A percentile compares a stretch with the other conserved stretches of the same genome.
These are phyloP conservation scores for Leishmania aethiopica DNA, from an alignment of 208 protist genomes.

Conservation along the genomic window DNA sequence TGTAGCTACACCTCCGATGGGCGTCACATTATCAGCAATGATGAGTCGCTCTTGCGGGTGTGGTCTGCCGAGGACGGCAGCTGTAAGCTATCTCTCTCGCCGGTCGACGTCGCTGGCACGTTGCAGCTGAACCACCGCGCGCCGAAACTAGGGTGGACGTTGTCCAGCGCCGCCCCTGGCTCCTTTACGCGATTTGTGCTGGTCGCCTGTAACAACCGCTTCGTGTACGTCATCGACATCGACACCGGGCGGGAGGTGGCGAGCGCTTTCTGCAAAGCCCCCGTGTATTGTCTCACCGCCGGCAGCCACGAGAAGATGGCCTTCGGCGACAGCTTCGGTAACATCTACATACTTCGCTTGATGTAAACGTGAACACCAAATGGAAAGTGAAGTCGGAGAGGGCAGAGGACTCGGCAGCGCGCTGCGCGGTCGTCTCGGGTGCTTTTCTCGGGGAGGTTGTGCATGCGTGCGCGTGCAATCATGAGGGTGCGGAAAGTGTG, in stretches of 20 bases:
- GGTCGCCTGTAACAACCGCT: slow-evolving; percentile 84
- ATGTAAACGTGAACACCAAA: not conserved
- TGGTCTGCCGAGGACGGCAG: slow-evolving; percentile 69
- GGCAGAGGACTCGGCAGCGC: not conserved
- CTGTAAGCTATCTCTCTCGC: slow-evolving; percentile 59
- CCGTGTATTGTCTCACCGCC: slow-evolving; percentile 83
- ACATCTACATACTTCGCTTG: slow-evolving; percentile 59
- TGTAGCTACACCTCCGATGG: slow-evolving; percentile 85
- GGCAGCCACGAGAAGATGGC: slow-evolving; percentile 55
- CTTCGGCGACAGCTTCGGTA: slow-evolving; percentile 91
- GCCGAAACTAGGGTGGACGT: slow-evolving; percentile 73
- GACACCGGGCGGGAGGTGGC: slow-evolving; percentile 69
- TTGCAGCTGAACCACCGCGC: slow-evolving; percentile 29
- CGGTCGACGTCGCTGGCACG: slow-evolving; percentile 51
- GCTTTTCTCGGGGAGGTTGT: not conserved
- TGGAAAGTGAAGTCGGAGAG: not conserved
- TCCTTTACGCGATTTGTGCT: slow-evolving; percentile 71
- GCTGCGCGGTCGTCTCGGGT: not conserved
- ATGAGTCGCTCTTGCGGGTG: slow-evolving; percentile 76
- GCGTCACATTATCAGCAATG: slow-evolving; percentile 88
- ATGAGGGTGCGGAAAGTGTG: not conserved
- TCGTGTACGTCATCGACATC: slow-evolving; percentile 85
- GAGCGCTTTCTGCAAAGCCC: slow-evolving; percentile 78
- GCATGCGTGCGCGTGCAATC: not conserved
- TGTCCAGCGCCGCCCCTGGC: slow-evolving; percentile 76